Base-by-base conservation (phyloP, 306 rosid species). In the Lathyrus aphaca region DNA sequence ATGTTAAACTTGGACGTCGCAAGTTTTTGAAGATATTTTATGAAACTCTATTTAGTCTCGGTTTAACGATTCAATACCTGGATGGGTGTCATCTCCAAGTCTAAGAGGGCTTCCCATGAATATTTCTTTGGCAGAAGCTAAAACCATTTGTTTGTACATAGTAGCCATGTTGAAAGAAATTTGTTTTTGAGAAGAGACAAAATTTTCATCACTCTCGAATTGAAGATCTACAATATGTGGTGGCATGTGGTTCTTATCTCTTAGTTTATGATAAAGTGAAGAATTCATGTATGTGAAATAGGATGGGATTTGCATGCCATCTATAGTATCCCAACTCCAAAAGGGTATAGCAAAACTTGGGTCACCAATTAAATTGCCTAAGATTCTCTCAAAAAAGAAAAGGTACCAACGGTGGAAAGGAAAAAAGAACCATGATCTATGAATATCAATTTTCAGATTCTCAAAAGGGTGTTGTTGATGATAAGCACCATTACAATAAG, bases 341-440 rank as follows among this genome's bases (percentile, higher is more conserved):
- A 67, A 90, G 0, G 95, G 92, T 8, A 90, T 0, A 1, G 95
- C 83, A 15, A 86, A 86, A 8, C 21, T 66, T 0, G 96, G 76
- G 17, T 79, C 83, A 5, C 69, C 75, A n/a, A 90, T 78, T 30
- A 90, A 35, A 13, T 68, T 80, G 0, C 84, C 95, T 17, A 86
- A 62, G 49, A 86, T 90, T 66, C 67, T 84, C 65, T 88, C 97
- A 14, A 78, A 78, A 71, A 90, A 84, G 51, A 83, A 83, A 2
- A 89, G 51, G 84, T 86, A 89, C 77, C 74, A 83, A 8, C 96
- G 90, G 60, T 86, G 90, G 64, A 87, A 89, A 5, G 96, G 96
- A 11, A 74, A 86, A 74, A 89, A 89, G 5, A 89, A 83, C 96
- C 96, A 85, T 0, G 90, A 84, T 0, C 60, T 40, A 55, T 86